These are phyloP conservation scores for Hemerocallis citrina DNA, from an alignment of 106 monocot species.

Conservation along the genomic window DNA sequence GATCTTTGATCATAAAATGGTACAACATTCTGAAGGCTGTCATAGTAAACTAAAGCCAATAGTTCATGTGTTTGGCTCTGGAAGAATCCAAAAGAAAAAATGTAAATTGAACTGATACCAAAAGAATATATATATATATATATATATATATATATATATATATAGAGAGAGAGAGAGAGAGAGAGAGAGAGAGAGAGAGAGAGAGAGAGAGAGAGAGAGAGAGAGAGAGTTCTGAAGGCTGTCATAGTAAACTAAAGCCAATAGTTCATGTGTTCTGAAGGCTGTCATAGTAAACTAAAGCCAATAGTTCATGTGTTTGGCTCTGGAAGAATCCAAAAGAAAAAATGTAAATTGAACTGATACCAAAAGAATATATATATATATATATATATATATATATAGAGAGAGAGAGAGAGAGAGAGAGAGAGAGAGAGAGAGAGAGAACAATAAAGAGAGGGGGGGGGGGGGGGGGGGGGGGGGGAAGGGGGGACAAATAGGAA, in stretches of 20 bases:
- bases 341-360: not conserved
- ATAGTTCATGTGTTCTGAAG: too few species aligned
- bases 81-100: slow-evolving; percentile 1
- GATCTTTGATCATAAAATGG: slow-evolving; percentile 93
- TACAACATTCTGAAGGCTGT: slow-evolving; percentile 92
- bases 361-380: not conserved
- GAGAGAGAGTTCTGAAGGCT: too few species aligned
- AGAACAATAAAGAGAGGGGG: too few species aligned
- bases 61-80: slow-evolving; percentile 88
- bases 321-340: slow-evolving; percentile 14
- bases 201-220: too few species aligned
- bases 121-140: not conserved
- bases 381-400: not conserved
- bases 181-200: too few species aligned
- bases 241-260: too few species aligned
- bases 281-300: slow-evolving; percentile 93
- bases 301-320: slow-evolving; percentile 86
- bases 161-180: too few species aligned
- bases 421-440: too few species aligned
- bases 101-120: not conserved
- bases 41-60: slow-evolving; percentile 92
- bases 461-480: too few species aligned
- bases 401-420: not conserved
- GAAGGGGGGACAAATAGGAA: slow-evolving; percentile 2
- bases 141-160: not conserved